Conservation (phyloP, 2,329 filamentous ascomycete species). For the Xylariaceae sp. region DNA sequence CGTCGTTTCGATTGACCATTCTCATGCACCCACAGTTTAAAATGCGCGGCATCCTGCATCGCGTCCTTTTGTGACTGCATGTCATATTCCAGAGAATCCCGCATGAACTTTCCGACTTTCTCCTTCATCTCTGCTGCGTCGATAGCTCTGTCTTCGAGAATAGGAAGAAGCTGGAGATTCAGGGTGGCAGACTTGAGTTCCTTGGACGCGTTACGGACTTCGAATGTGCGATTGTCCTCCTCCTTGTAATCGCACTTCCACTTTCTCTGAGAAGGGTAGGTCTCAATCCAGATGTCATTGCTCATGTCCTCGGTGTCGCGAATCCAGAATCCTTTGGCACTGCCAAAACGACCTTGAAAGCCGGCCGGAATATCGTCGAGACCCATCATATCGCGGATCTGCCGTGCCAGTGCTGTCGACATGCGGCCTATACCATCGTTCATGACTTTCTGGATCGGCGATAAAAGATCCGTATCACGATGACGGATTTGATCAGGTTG, state of each 20-base stretch:
- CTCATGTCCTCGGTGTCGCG: slow-evolving; percentile 46
- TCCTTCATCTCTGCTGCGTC: slow-evolving; percentile 41
- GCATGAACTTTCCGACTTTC: slow-evolving; percentile 46
- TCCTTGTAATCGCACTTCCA: slow-evolving; percentile 51
- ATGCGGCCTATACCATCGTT: slow-evolving; percentile 63
- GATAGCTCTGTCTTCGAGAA: slow-evolving; percentile 57
- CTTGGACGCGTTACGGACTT: slow-evolving; percentile 49
- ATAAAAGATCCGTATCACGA: slow-evolving; percentile 35
- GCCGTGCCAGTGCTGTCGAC: slow-evolving; percentile 53
- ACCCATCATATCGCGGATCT: slow-evolving; percentile 47
- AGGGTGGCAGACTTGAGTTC: slow-evolving; percentile 49
- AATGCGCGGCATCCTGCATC: slow-evolving; percentile 43
- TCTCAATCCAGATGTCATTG: slow-evolving; percentile 58
- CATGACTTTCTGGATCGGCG: slow-evolving; percentile 46
- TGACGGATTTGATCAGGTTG: slow-evolving; percentile 43
- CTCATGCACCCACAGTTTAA: slow-evolving; percentile 51
- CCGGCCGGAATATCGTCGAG: slow-evolving; percentile 54
- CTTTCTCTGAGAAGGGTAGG: slow-evolving; percentile 63
- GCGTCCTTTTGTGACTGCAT: slow-evolving; percentile 48
- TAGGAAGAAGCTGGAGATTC: slow-evolving; percentile 63
- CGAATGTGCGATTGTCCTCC: slow-evolving; percentile 55
- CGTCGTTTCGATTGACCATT: slow-evolving; percentile 30
- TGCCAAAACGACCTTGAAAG: slow-evolving; percentile 65
- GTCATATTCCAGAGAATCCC: slow-evolving; percentile 45
- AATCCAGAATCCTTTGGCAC: slow-evolving; percentile 73